Evolutionary conservation across 2,329 filamentous ascomycete species (phyloP), one percentile per base, ranked within the genome.

Genomic region (Calonectria pseudoturangicola): DNA sequence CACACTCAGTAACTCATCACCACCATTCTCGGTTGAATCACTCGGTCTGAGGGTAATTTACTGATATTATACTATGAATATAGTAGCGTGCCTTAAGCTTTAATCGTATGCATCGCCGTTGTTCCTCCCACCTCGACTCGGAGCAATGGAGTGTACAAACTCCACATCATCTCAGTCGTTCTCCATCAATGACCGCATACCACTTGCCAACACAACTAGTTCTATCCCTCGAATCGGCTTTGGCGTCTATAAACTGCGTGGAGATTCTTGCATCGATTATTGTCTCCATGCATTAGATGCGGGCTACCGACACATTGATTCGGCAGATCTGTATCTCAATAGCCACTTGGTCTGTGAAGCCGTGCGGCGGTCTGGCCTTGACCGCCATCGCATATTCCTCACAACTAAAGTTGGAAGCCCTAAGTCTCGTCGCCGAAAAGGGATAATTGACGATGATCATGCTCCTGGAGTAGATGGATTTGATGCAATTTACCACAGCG

Each of bases 191-290:
- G 71, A 74, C 25, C 62, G 69, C 5, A 50, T 82, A 27, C 28
- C 73, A 8, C 75, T 85, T 18, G 70, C 74, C 33, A 76, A 78
- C 18, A 78, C 80, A 1, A 63, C 27, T 39, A 48, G 27, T 12
- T 71, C 70, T 16, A 92, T 95, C 21, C 93, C 93, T 28, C 88
- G 87, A 33, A 87, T 95, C 12, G 93, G 93, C 15, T 94, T 95
- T 79, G 93, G 93, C 63, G 92, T 94, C 72, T 95, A 93, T 84
- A 89, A 88, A 72, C 91, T 92, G 7, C 86, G 87, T 3, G 81
- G 86, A 45, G 80, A 88, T 50, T 85, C 87, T 73, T 93, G 92
- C 81, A 85, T 88, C 12, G 81, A 87, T 41, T 92, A 92, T 1
- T 91, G 89, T 75, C 84, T 90, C 4, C 86, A 86, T 54, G 93